Percentiles rank a stretch among this genome's conserved stretches.
phyloP scores from a whole-genome alignment of 345 rosid genomes.

The Eucalyptus tenuipes region DNA sequence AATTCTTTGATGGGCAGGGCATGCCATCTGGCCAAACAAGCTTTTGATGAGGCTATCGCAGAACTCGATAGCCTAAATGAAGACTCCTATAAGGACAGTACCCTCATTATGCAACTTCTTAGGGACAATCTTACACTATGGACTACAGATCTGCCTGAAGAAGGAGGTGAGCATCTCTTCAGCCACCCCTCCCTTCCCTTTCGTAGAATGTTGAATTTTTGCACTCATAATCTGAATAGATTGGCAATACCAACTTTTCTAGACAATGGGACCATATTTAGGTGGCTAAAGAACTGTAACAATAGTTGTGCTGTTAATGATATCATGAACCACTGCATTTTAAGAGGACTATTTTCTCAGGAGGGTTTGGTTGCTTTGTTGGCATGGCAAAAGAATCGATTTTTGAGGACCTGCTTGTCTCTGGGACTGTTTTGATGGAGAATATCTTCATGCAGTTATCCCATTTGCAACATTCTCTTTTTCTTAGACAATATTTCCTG shows the following conservation, averaged over 20 bases:
- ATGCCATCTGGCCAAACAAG: conserved; percentile 74
- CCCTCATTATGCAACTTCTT: conserved; percentile 84
- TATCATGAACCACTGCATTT: not conserved
- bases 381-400: not conserved
- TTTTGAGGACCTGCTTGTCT: not conserved
- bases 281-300: not conserved
- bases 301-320: not conserved
- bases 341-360: not conserved
- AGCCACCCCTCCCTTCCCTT: not conserved
- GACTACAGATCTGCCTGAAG: conserved; percentile 81
- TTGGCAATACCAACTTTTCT: not conserved
- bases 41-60: conserved; percentile 81
- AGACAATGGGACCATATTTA: not conserved
- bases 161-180: conserved; percentile 37
- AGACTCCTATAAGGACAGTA: conserved; percentile 85
- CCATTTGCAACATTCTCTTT: not conserved
- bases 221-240: not conserved
- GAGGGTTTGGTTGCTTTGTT: not conserved
- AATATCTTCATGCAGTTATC: not conserved
- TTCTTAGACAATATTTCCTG: not conserved
- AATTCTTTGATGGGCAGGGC: conserved; percentile 34
- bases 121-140: conserved; percentile 82
- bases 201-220: not conserved
- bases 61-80: conserved; percentile 85
- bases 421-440: not conserved